Base-by-base conservation (phyloP, 768 basidiomycete species). In the Amyloporia xantha region DNA sequence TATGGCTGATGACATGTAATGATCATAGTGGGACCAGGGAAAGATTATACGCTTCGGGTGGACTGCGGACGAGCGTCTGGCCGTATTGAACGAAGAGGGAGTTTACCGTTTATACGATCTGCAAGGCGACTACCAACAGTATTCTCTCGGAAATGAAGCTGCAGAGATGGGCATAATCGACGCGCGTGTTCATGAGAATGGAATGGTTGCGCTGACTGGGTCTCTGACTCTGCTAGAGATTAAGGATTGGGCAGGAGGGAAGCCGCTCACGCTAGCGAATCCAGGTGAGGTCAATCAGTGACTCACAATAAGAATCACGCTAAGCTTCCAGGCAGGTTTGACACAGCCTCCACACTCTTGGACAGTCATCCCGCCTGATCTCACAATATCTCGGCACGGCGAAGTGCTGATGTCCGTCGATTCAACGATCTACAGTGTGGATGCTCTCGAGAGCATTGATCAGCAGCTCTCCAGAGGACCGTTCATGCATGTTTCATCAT, bases 21-120 rank as follows among this genome's bases (percentile, higher is more conserved):
- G n/a, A n/a, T n/a, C 28, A 44, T 59, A 95, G 91, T 98, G 94
- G 94, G 93, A 95, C 50, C 84, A 91, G 59, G 79, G 81, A 47
- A 86, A 78, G 58, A 83, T 96, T 37, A 68, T 92, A 45, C 77
- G 80, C 38, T 86, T 91, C 56, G 90, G 90, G 19, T 91, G 89
- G 89, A 86, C 86, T 0, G 61, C 68, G n/a, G 82, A 89, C 58
- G 91, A 94, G 62, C 75, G 81, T 33, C 74, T 99, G 28, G 80
- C 84, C 0, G 78, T 97, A 12, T 68, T 98, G 33, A 90, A 93
- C 60, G 92, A 95, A 66, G 93, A 97, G 58, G 94, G 95, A 21
- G 75, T 78, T 5, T 99, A 96, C 67, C 77, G 96, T 40, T 58
- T 97, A 21, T 97, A 97, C 59, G 86, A 91, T 67, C 69, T 91